Base-by-base conservation (phyloP, 176 grass and related monocot genomes). In the Ananas comosus region DNA sequence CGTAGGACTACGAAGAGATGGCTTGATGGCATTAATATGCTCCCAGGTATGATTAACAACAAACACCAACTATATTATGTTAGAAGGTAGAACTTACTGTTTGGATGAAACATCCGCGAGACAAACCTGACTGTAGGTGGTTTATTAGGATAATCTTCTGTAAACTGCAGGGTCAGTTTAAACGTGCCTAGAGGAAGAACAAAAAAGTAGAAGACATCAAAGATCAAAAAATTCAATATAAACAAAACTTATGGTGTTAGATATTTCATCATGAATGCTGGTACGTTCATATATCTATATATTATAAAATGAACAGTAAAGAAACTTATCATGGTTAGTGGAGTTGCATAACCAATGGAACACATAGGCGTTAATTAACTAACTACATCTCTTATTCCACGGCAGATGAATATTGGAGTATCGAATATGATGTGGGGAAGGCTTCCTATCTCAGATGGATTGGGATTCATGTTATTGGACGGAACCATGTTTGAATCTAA, bases 111-210 rank as follows among this genome's bases (percentile, higher is more conserved):
- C 89, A 99, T 90, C 63, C 94, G 88, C 22, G 94, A 99, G 54
- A 93, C 84, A 83, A 99, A 99, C 50, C 87, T 82, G 73, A 99
- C 94, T 81, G 81, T 87, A 23, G 94, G 94, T n/a, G 94, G 94
- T 65, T 99, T 99, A 84, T 99, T 99, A 1, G 94, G 94, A 71
- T 99, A 99, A 81, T 99, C 94, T 80, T 99, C 94, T 59, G 82
- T 80, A 74, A 99, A 93, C 78, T 93, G 87, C 75, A 99, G 66
- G 18, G 84, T 88, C 79, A 99, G 79, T 85, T 99, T 99, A 80
- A 99, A 99, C 69, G 94, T 99, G 65, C 94, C 94, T 99, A 79
- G 12, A 77, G 12, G 72, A 76, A 19, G 76, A 1, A 64, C 47
- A 70, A 2, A 72, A 64, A 4, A 52, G 18, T 4, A 83, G 53